phyloP scores from a whole-genome alignment of 1,284 basidiomycete species.

The Athelia sp. region DNA sequence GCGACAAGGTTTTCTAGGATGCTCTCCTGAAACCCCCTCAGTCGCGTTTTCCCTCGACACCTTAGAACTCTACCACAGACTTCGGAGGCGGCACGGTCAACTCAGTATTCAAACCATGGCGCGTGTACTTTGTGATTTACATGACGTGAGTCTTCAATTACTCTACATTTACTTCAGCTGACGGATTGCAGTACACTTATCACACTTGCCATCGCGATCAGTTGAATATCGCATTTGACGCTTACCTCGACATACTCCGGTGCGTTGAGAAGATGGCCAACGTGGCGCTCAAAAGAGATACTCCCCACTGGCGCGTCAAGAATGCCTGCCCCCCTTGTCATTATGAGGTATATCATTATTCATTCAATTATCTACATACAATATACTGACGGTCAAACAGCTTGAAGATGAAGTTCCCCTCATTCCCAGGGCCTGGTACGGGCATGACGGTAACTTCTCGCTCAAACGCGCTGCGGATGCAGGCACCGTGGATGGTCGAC shows the following conservation, averaged over 20 bases:
- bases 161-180: neutral
- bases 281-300: neutral
- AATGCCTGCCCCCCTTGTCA: slow-evolving; percentile 11
- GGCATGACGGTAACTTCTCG: slow-evolving; percentile 17
- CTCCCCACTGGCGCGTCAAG: slow-evolving; percentile 7
- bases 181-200: neutral
- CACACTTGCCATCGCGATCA: slow-evolving; percentile 1
- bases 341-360: slow-evolving; percentile 5
- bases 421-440: slow-evolving; percentile 2
- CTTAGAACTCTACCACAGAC: slow-evolving; percentile 2
- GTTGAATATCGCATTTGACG: slow-evolving; percentile 12
- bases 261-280: slow-evolving; percentile 3
- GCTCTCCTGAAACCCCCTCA: neutral
- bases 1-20: neutral
- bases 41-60: neutral
- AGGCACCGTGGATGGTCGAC: slow-evolving; percentile 3
- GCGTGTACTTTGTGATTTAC: slow-evolving; percentile 3
- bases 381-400: neutral
- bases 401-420: slow-evolving; percentile 1
- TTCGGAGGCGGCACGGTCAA: slow-evolving; percentile 1
- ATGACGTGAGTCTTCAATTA: slow-evolving; percentile 1
- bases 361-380: neutral
- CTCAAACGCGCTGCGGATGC: slow-evolving; percentile 5
- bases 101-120: slow-evolving; percentile 8
- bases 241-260: slow-evolving; percentile 10